Base-by-base conservation (phyloP, 2,329 filamentous ascomycete genomes). In the Penicillium occitanis region DNA sequence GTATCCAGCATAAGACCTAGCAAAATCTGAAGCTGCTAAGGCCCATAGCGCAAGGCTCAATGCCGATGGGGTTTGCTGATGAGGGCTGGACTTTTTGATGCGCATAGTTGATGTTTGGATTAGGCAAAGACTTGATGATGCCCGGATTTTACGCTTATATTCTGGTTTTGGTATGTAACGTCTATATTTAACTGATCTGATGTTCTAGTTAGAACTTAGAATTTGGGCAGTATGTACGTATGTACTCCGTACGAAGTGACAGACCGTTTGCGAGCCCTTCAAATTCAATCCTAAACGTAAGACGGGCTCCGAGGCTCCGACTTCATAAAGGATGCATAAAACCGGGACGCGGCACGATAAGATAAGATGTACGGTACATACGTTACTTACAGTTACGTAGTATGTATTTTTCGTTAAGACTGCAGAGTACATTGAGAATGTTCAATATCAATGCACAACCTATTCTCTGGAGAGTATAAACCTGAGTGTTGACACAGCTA, bases 291-390 rank as follows among this genome's bases (percentile, higher is more conserved):
- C 7, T 51, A 17, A 17, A 11, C 48, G 13, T 37, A 22, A 22
- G n/a, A 7, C 30, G 53, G 53, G 37, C 51, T 35, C 51, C 28
- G 51, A 35, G 30, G 5, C 51, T 55, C 51, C 51, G 51, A 10
- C n/a, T 25, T 37, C 51, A 37, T 37, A 57, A 28, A 55, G 28
- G 2, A 60, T 28, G 22, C 35, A 60, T 30, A 28, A 60, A 59
- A 60, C 40, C 40, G 25, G 57, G 57, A 59, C 19, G 44, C 57
- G 57, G 57, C 35, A 44, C 57, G 57, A 60, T 60, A 60, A 60
- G 57, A 60, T 60, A 60, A 60, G 57, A 44, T 44, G 30, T 37
- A 37, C 11, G 13, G 22, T 11, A n/a, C 25, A 3, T 42, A 11
- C 37, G 13, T 25, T 51, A 51, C 48, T 13, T 50, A 50, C 22